Evolutionary conservation across 139 green algal species (phyloP), one percentile per base, ranked within the genome.

Genomic region (Edaphochlamys debaryana): DNA sequence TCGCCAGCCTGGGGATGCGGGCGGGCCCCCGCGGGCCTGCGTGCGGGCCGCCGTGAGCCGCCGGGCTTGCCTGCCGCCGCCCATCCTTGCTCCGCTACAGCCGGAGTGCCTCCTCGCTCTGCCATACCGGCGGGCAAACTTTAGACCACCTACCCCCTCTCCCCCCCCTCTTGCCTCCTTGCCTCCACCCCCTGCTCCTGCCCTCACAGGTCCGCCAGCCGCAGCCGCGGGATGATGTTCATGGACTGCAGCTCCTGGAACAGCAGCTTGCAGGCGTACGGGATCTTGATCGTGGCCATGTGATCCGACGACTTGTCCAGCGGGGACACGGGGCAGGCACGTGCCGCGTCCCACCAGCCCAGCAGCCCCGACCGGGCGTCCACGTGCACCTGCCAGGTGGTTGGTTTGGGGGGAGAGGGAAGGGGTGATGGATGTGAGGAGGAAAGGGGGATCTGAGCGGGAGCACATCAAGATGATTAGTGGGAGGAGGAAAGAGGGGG

Each of bases 211-310:
- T 96, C 92, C 41, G 89, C 87, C 48, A 99, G 89, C 62, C 86
- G 91, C 20, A 99, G 89, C 9, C 93, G 77, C 17, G 95, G 95
- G 17, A 98, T 89, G 78, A 99, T 98, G 91, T 98, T 98, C 95
- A 98, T 98, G 54, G 92, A 89, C 69, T 96, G 93, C 74, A 98
- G 91, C 84, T 98, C 96, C 89, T 98, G 97, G 87, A 99, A 99
- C 27, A 99, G 90, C 72, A 99, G 93, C 90, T 99, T 99, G 91
- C 92, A 96, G 15, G 97, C 97, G 85, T 99, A 99, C 22, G 97
- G 97, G 72, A 99, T 92, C 87, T 97, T 95, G 89, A 99, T 89
- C 62, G 86, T 94, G 22, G 90, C 89, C 89, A 99, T 96, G 88
- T 96, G 74, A 11, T 95, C 90, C 0, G 72, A 62, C 54, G n/a